These are phyloP conservation scores for Symbiodinium natans DNA, from an alignment of 73 alveolate species.

Conservation along the genomic window DNA sequence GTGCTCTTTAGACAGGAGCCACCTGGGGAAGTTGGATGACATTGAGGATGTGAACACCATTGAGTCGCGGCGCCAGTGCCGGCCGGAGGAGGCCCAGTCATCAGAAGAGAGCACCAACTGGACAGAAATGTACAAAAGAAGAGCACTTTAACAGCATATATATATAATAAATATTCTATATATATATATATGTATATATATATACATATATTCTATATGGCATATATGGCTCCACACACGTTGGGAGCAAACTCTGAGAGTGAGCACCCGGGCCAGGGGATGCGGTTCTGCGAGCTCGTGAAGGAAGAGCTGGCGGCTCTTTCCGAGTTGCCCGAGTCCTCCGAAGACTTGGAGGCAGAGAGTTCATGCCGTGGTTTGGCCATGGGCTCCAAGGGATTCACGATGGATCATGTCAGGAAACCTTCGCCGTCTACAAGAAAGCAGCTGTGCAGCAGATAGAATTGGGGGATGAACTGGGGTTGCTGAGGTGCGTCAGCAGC, in stretches of 20 bases:
- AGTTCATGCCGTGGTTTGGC: background rate
- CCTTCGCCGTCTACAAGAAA: conserved; percentile 33
- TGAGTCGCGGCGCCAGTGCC: conserved; percentile 74
- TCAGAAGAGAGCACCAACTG: background rate
- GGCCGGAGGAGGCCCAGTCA: conserved; percentile 76
- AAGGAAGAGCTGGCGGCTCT: conserved; percentile 71
- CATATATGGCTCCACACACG: background rate
- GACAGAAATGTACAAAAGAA: background rate
- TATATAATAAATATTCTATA: too few relatives aligned
- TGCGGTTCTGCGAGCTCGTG: conserved; percentile 84
- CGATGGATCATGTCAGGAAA: background rate
- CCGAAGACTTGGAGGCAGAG: conserved; percentile 49
- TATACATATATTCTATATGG: background rate
- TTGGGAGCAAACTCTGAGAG: background rate
- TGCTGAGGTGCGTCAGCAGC: too few relatives aligned
- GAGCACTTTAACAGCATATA: too few relatives aligned
- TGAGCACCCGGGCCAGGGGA: conserved; percentile 13
- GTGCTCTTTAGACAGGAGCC: conserved; percentile 4
- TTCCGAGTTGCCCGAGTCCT: conserved; percentile 47
- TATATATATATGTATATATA: background rate
- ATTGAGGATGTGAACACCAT: conserved; percentile 68
- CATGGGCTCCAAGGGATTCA: background rate
- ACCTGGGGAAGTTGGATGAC: conserved; percentile 60
- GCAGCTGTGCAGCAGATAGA: background rate
- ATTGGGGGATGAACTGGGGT: too few relatives aligned